phyloP scores from a whole-genome alignment of 2,329 filamentous ascomycete genomes.

The Pseudocercospora cruenta region DNA sequence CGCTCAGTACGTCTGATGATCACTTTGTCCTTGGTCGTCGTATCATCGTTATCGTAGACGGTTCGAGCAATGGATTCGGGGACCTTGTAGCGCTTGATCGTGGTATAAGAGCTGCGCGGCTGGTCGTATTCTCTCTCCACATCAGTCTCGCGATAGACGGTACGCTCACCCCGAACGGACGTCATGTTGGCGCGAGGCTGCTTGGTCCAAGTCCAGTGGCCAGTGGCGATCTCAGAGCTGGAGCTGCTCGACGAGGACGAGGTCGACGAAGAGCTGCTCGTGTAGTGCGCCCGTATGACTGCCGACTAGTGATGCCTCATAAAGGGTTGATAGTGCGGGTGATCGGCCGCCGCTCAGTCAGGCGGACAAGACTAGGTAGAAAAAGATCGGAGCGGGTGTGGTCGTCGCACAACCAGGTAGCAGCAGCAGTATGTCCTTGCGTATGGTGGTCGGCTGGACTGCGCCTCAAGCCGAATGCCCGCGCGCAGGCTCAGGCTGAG shows the following conservation, averaged over 20 bases:
- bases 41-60: conserved; percentile 37
- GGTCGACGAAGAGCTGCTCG: conserved; percentile 5
- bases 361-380: neutral
- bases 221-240: neutral
- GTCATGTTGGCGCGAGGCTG: conserved; percentile 16
- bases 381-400: neutral
- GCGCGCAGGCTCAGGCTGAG: neutral
- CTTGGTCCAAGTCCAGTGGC: conserved; percentile 2
- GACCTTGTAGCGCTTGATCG: conserved; percentile 64
- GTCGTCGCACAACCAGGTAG: no score
- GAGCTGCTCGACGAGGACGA: conserved; percentile 6
- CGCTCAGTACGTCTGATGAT: conserved; percentile 43
- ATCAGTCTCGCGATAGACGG: conserved; percentile 50
- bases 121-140: conserved; percentile 51
- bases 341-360: neutral
- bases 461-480: neutral
- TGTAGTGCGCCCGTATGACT: neutral
- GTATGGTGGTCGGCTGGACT: no score
- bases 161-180: conserved; percentile 44
- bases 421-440: neutral
- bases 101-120: conserved; percentile 53
- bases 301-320: neutral
- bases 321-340: neutral
- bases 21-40: conserved; percentile 50
- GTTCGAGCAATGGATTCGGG: conserved; percentile 49